Base-by-base conservation (phyloP, 306 rosid species). In the Cucurbita argyrosperma region DNA sequence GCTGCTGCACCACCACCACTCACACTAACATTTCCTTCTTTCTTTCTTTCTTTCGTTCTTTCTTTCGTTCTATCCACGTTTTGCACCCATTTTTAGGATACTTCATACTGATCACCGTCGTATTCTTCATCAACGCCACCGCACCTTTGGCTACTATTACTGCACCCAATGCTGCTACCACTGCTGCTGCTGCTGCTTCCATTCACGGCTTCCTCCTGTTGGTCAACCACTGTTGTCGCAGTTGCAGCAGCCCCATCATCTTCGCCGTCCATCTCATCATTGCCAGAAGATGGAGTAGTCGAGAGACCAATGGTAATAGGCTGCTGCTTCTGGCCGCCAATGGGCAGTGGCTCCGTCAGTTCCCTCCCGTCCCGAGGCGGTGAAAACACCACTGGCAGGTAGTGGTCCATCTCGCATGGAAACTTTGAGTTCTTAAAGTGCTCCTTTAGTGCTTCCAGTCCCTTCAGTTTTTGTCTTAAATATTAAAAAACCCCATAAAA, bases 401-500 rank as follows among this genome's bases (percentile, higher is more conserved):
- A 89, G 77, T 92, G 87, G 74, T 89, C 97, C 85, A 80, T 82
- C 76, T 92, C 97, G 78, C 92, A 86, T 75, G 97, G 97, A 87
- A 92, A 92, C 87, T 89, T 92, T 18, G 97, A 92, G 86, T 92
- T 92, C 96, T 88, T 89, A 84, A 92, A 92, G 69, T 92, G 97
- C 82, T 92, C 97, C 72, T 89, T 92, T 87, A 92, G 82, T 1
- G 92, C 90, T 76, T 92, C 96, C 92, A 92, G 77, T 7, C 97
- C 97, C 97, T 92, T 79, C 37, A 69, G 35, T 2, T 30, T 30
- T 30, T 30, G 26, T 26, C 26, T 26, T 1, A 30, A 30, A 30
- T 30, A 1, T 16, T 58, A 9, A 4, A 49, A 10, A 21, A 19
- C 4, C 65, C 46, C 23, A 7, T 21, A 8, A 18, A 42, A 38